These are phyloP conservation scores for Calonectria crousiana DNA, from an alignment of 2,329 filamentous ascomycete species.

Conservation along the genomic window DNA sequence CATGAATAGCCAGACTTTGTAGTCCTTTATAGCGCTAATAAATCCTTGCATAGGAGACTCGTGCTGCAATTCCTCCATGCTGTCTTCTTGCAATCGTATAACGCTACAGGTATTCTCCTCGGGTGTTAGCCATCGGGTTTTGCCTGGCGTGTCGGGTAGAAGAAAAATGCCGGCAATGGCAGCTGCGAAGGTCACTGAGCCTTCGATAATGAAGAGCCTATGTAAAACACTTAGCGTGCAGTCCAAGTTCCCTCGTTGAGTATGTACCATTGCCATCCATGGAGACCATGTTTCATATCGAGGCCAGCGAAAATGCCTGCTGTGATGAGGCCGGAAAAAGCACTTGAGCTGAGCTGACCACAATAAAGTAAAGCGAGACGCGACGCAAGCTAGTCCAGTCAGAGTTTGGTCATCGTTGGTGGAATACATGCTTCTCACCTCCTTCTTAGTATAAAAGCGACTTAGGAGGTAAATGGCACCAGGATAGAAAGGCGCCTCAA, in stretches of 20 bases:
- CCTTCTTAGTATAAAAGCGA: neutral
- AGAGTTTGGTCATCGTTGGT: no score
- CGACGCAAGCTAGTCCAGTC: neutral
- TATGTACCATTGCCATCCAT: neutral
- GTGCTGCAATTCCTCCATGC: neutral
- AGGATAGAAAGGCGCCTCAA: slow-evolving; percentile 55
- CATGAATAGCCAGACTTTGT: no score
- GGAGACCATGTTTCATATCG: neutral
- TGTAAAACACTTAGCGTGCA: neutral
- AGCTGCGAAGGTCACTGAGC: neutral
- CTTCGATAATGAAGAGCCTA: neutral
- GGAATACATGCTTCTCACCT: neutral
- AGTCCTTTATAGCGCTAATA: neutral
- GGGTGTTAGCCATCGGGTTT: neutral
- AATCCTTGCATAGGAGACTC: neutral
- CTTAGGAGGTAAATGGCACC: slow-evolving; percentile 33
- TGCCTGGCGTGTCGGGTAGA: neutral
- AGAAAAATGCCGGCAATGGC: neutral
- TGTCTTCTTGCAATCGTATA: neutral
- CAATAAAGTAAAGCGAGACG: neutral
- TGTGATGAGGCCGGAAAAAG: neutral
- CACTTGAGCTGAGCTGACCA: neutral
- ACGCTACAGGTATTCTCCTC: neutral
- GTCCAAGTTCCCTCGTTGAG: neutral
- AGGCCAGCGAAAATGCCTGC: neutral